Percentiles rank a stretch among this genome's conserved stretches.
These are phyloP conservation scores for Rhododendron simsii DNA, from an alignment of 148 eudicot species.

Conservation along the genomic window DNA sequence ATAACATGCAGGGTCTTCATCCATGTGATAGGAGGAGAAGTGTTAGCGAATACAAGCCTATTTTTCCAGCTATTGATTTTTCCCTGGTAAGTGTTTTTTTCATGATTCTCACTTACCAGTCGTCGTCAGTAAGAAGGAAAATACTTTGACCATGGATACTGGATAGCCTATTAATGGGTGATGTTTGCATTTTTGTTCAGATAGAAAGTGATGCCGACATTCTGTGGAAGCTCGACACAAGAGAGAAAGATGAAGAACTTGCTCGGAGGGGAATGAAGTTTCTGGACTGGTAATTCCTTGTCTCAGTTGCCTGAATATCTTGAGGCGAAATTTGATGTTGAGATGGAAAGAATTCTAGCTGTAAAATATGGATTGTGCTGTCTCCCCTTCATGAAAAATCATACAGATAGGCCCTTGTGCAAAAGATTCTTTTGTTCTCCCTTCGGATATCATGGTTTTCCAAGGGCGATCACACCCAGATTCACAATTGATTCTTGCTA, in stretches of 20 bases:
- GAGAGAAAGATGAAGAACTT: slow-evolving; percentile 61
- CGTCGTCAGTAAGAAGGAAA: not conserved
- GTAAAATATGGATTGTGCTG: not conserved
- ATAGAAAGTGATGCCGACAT: slow-evolving; percentile 72
- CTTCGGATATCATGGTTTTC: not conserved
- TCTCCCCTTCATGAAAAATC: not conserved
- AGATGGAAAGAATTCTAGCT: not conserved
- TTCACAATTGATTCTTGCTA: not conserved
- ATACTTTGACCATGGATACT: not conserved
- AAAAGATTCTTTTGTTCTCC: not conserved
- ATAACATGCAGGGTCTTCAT: slow-evolving; percentile 70
- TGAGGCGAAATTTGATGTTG: not conserved
- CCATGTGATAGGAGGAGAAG: slow-evolving; percentile 89
- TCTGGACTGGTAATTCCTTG: slow-evolving; percentile 59
- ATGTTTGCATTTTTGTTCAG: slow-evolving; percentile 30
- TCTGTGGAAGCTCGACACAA: slow-evolving; percentile 55
- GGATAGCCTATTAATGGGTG: not conserved
- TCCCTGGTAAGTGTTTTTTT: slow-evolving; percentile 60
- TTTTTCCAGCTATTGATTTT: slow-evolving; percentile 92
- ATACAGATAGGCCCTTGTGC: not conserved
- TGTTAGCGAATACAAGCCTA: slow-evolving; percentile 50
- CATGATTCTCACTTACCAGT: not conserved
- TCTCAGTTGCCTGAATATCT: not conserved
- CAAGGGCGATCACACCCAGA: not conserved
- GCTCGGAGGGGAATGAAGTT: slow-evolving; percentile 76